Evolutionary conservation across 2,329 filamentous ascomycete species (phyloP).

Genomic region (Aphanocladium album): DNA sequence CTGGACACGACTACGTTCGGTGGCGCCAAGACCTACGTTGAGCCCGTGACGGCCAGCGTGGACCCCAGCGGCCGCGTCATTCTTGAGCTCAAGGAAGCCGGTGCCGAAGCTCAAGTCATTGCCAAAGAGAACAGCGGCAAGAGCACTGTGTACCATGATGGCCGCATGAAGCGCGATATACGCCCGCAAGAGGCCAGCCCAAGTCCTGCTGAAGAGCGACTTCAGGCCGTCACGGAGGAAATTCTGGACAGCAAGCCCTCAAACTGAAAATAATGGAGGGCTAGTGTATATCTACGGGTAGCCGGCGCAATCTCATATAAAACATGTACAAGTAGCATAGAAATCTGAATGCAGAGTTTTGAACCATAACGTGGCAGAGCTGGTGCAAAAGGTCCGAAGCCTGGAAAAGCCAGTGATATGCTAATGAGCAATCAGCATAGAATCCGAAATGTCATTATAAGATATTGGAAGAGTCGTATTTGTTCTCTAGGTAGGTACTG

Average conservation of each 20-base stretch:
- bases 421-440: no score
- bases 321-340: constrained; percentile 28
- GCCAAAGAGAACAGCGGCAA: constrained; percentile 41
- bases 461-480: no score
- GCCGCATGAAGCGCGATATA: constrained; percentile 17
- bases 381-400: no score
- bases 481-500: no score
- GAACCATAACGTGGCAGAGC: neutral
- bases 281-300: constrained; percentile 22
- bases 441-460: no score
- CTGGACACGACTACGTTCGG: constrained; percentile 45
- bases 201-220: neutral
- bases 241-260: neutral
- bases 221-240: neutral
- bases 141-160: constrained; percentile 27
- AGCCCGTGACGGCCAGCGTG: constrained; percentile 38
- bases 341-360: constrained; percentile 18
- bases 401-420: no score
- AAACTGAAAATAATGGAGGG: neutral
- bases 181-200: neutral
- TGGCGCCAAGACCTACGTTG: constrained; percentile 51
- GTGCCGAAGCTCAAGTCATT: constrained; percentile 36
- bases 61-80: constrained; percentile 47
- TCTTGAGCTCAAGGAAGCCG: constrained; percentile 37
- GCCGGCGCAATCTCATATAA: constrained; percentile 22